A percentile compares a stretch with the other conserved stretches of the same genome.
Conservation (phyloP, 75 land plant genomes). For the Picea glauca region DNA sequence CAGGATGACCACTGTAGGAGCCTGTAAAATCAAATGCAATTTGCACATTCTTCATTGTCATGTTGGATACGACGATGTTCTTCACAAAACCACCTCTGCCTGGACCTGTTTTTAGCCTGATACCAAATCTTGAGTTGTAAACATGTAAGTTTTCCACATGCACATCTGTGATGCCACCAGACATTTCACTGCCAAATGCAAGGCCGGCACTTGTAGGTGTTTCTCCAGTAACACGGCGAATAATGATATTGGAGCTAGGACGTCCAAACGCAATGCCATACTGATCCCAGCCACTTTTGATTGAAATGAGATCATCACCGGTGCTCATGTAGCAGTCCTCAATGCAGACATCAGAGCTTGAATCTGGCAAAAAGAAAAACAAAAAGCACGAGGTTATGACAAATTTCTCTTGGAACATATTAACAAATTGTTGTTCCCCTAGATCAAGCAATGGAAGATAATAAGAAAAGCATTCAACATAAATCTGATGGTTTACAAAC, state of each 20-base stretch:
- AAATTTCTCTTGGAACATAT: no score
- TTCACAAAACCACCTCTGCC: conserved; percentile 67
- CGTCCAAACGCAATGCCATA: conserved; percentile 71
- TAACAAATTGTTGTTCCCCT: no score
- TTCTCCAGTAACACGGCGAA: conserved; percentile 33
- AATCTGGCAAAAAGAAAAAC: no score
- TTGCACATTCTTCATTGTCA: conserved; percentile 51
- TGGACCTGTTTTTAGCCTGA: conserved; percentile 33
- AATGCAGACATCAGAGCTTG: conserved; percentile 68
- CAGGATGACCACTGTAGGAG: conserved; percentile 59
- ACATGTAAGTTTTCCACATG: conserved; percentile 28
- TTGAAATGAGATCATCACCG: conserved; percentile 64
- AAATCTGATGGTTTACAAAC: no score
- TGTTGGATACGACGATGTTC: conserved; percentile 40
- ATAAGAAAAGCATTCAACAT: no score
- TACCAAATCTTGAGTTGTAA: conserved; percentile 33
- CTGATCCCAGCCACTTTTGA: conserved; percentile 94
- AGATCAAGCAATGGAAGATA: no score
- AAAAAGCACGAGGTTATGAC: no score
- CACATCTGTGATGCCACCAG: conserved; percentile 55
- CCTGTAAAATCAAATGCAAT: conserved; percentile 56
- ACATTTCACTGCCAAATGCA: conserved; percentile 70
- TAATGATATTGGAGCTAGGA: conserved; percentile 58
- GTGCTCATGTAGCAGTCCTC: conserved; percentile 54
- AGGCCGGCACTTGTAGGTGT: conserved; percentile 41